Evolutionary conservation across 768 basidiomycete species (phyloP).

Genomic region (Suillus plorans): DNA sequence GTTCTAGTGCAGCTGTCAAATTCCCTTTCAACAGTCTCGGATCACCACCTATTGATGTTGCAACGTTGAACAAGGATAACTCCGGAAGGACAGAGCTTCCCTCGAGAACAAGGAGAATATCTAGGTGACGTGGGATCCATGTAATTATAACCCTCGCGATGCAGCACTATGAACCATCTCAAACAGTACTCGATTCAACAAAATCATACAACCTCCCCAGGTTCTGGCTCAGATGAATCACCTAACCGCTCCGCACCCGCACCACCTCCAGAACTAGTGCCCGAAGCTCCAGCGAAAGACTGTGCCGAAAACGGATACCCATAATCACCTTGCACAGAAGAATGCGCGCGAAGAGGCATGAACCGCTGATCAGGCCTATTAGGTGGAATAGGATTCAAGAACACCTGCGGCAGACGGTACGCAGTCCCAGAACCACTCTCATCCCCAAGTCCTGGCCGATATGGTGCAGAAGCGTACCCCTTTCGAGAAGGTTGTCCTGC

Average conservation of each 20-base stretch:
- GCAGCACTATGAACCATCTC: neutral
- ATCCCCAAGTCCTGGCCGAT: conserved; percentile 17
- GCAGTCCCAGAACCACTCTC: conserved; percentile 16
- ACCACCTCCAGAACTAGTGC: neutral
- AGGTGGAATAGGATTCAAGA: neutral
- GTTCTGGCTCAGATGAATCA: neutral
- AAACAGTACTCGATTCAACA: neutral
- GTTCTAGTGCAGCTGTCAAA: too few relatives aligned
- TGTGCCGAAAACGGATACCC: neutral
- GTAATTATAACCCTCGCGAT: too few relatives aligned
- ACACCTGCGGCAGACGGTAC: neutral
- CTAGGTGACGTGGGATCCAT: neutral
- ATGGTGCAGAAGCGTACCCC: conserved; percentile 16
- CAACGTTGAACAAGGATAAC: too few relatives aligned
- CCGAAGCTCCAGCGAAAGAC: neutral
- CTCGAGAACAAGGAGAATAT: too few relatives aligned
- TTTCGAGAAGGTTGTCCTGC: neutral
- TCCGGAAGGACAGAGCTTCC: too few relatives aligned
- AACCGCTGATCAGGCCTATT: neutral
- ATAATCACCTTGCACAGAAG: neutral
- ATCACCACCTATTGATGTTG: too few relatives aligned
- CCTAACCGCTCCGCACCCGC: neutral
- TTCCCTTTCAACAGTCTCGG: too few relatives aligned
- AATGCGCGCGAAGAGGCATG: neutral
- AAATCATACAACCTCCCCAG: neutral